Evolutionary conservation across 495 filamentous ascomycete species (phyloP).

Genomic region (Podospora bellae-mahoneyi): DNA sequence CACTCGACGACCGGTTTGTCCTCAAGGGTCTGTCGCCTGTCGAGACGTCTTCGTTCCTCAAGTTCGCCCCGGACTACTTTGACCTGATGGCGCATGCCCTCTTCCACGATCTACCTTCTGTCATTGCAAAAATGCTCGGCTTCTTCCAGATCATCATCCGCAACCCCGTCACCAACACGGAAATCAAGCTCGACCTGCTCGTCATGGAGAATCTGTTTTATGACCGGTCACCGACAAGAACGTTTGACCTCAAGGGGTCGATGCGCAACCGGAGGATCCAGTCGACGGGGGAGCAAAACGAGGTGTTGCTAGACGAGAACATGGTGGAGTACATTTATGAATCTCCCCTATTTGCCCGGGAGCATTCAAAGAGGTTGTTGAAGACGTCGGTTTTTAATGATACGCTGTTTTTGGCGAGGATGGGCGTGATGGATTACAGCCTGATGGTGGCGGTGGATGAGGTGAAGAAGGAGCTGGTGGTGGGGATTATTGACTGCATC

Average conservation of each 20-base stretch:
- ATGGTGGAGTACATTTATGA: slow-evolving; percentile 99
- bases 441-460: slow-evolving; percentile 98
- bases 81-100: slow-evolving; percentile 93
- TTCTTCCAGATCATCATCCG: slow-evolving; percentile 98
- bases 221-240: slow-evolving; percentile 82
- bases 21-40: slow-evolving; percentile 73
- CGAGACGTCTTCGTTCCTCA: slow-evolving; percentile 89
- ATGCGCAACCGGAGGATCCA: slow-evolving; percentile 98
- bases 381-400: slow-evolving; percentile 91
- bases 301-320: slow-evolving; percentile 96
- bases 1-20: slow-evolving; percentile 89
- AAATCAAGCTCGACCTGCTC: slow-evolving; percentile 91
- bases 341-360: slow-evolving; percentile 86
- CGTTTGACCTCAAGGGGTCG: slow-evolving; percentile 96
- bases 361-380: slow-evolving; percentile 89
- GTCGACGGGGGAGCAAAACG: slow-evolving; percentile 89
- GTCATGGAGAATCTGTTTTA: slow-evolving; percentile 99
- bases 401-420: slow-evolving; percentile 83
- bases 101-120: slow-evolving; percentile 93
- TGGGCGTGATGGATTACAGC: slow-evolving; percentile 99
- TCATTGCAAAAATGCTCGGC: slow-evolving; percentile 98
- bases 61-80: slow-evolving; percentile 95
- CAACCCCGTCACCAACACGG: slow-evolving; percentile 83
- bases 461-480: slow-evolving; percentile 78
- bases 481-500: slow-evolving; percentile 98